Evolutionary conservation across 495 filamentous ascomycete species (phyloP).

Genomic region (Xylaria intraflava): DNA sequence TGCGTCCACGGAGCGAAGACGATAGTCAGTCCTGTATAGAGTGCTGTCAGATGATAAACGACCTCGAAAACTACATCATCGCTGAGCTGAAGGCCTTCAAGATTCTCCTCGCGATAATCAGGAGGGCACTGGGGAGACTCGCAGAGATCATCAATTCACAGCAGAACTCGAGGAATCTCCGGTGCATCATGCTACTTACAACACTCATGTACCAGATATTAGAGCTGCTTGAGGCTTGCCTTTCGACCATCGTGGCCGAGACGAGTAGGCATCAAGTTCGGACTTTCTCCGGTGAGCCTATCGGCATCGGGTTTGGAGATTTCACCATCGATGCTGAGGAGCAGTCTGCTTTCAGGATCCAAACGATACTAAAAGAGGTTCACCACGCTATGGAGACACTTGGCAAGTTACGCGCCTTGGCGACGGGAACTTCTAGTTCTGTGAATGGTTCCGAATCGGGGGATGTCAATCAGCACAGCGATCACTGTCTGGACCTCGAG

Average conservation of each 20-base stretch:
- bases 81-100: constrained; percentile 5
- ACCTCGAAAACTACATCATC: neutral
- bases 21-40: neutral
- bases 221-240: neutral
- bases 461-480: neutral
- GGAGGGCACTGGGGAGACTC: neutral
- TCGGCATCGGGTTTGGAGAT: neutral
- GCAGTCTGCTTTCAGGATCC: neutral
- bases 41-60: neutral
- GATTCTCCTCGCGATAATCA: neutral
- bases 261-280: neutral
- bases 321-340: neutral
- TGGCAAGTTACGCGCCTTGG: neutral
- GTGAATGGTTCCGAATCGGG: neutral
- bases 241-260: neutral
- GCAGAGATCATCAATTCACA: neutral
- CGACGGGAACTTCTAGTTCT: neutral
- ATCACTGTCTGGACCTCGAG: neutral
- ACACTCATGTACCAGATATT: neutral
- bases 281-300: neutral
- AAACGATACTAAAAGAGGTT: neutral
- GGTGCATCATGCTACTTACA: neutral
- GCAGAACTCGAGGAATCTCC: neutral
- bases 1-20: neutral
- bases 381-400: neutral